A percentile compares a stretch with the other conserved stretches of the same genome.
These are phyloP conservation scores for Aspergillus conjunctus DNA, from an alignment of 495 filamentous ascomycete genomes.

Conservation along the genomic window DNA sequence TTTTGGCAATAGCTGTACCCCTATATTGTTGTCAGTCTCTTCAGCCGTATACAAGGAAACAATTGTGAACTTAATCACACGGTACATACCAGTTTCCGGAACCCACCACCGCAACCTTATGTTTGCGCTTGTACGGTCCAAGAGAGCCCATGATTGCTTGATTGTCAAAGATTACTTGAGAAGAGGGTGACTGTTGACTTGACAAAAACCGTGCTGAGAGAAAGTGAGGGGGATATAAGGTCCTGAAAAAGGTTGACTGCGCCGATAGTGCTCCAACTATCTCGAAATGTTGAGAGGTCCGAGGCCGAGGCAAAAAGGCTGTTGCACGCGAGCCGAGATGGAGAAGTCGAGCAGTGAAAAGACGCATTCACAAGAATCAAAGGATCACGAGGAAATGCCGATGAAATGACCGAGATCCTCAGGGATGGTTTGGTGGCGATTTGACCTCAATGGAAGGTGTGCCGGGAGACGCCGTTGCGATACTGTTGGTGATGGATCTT, in stretches of 20 bases:
- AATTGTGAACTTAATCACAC: background rate
- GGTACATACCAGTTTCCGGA: conserved; percentile 88
- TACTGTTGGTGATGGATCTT: conserved; percentile 28
- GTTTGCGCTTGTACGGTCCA: conserved; percentile 61
- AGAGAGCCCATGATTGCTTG: conserved; percentile 45
- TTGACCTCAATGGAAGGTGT: conserved; percentile 21
- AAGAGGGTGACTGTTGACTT: conserved; percentile 17
- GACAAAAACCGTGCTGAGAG: conserved; percentile 23
- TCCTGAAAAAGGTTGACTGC: background rate
- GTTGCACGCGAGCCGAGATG: conserved; percentile 18
- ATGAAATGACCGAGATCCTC: background rate
- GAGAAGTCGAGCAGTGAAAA: conserved; percentile 21
- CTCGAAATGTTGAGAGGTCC: conserved; percentile 15
- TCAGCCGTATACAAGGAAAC: background rate
- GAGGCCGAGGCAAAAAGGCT: conserved; percentile 27
- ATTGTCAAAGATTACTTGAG: conserved; percentile 5
- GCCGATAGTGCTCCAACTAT: conserved; percentile 6
- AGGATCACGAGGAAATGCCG: conserved; percentile 9
- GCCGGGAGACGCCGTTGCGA: conserved; percentile 16
- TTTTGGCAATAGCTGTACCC: conserved; percentile 96
- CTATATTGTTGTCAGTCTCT: conserved; percentile 39
- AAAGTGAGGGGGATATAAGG: conserved; percentile 8
- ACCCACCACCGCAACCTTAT: conserved; percentile 92
- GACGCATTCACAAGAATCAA: conserved; percentile 25
- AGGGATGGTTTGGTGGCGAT: conserved; percentile 13